Percentiles rank a stretch among this genome's conserved stretches.
phyloP scores from a whole-genome alignment of 2,329 filamentous ascomycete species.

The Calonectria ilicicola region DNA sequence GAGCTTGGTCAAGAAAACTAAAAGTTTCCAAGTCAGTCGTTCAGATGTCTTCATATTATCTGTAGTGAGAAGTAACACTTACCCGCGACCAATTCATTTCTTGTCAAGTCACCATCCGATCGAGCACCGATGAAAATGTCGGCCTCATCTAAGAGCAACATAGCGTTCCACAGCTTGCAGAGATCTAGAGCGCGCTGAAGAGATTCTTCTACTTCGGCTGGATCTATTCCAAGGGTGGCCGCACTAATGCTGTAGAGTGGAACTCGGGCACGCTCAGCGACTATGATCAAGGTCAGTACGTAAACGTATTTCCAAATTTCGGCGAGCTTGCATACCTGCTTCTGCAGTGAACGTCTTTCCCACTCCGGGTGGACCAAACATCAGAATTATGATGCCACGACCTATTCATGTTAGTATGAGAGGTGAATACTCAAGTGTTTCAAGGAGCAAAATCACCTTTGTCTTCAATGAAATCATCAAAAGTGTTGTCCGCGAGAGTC shows the following conservation, averaged over 20 bases:
- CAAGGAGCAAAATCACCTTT: neutral
- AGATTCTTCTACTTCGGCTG: neutral
- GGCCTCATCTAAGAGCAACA: slow-evolving; percentile 40
- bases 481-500: neutral
- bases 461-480: slow-evolving; percentile 18
- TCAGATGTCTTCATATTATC: neutral
- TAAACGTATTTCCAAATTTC: too few species aligned
- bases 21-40: neutral
- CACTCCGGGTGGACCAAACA: slow-evolving; percentile 44
- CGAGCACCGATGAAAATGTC: slow-evolving; percentile 36
- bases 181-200: slow-evolving; percentile 29
- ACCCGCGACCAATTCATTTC: slow-evolving; percentile 39
- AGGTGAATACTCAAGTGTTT: too few species aligned
- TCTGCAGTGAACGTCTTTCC: slow-evolving; percentile 45
- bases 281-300: neutral
- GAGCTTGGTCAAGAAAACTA: slow-evolving; percentile 53
- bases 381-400: slow-evolving; percentile 41
- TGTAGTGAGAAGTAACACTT: neutral
- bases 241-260: slow-evolving; percentile 33
- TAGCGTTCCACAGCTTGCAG: slow-evolving; percentile 37
- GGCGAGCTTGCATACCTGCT: slow-evolving; percentile 18
- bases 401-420: neutral
- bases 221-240: slow-evolving; percentile 8
- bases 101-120: slow-evolving; percentile 21
- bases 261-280: slow-evolving; percentile 21